A percentile compares a stretch with the other conserved stretches of the same genome.
These are phyloP conservation scores for Agrocybe chaxingu DNA, from an alignment of 768 basidiomycete genomes.

Conservation along the genomic window DNA sequence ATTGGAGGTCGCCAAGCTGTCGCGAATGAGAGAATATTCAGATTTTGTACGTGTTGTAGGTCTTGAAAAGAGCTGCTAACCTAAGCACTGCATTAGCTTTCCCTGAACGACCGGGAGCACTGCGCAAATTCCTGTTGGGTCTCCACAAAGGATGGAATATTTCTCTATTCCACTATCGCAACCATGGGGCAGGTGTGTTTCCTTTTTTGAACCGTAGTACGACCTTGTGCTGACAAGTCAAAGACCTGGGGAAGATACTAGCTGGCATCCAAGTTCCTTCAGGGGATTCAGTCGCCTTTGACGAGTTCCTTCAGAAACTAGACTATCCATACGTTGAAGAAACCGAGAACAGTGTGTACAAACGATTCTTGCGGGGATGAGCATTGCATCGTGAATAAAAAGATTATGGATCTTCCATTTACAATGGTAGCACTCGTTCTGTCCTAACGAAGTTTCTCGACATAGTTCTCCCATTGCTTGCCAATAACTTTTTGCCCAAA, in stretches of 20 bases:
- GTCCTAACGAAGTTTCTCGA: too few species aligned
- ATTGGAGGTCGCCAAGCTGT: conserved; percentile 82
- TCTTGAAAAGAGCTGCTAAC: not conserved
- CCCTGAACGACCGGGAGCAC: conserved; percentile 89
- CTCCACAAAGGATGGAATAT: conserved; percentile 90
- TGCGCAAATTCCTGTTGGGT: conserved; percentile 85
- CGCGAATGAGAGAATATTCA: conserved; percentile 81
- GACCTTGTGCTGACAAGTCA: not conserved
- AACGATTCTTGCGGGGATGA: conserved; percentile 55
- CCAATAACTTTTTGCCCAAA: too few species aligned
- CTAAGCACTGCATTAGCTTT: conserved; percentile 59
- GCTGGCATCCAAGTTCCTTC: conserved; percentile 91
- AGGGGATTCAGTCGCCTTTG: conserved; percentile 63
- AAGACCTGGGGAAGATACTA: conserved; percentile 90
- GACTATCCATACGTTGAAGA: conserved; percentile 92
- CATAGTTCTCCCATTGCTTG: too few species aligned
- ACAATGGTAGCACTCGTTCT: not conserved
- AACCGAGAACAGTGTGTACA: conserved; percentile 85
- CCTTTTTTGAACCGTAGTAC: not conserved
- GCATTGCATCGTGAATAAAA: not conserved
- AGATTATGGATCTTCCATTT: not conserved
- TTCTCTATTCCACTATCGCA: conserved; percentile 95
- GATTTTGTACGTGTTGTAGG: conserved; percentile 46
- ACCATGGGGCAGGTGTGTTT: conserved; percentile 87
- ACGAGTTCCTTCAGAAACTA: conserved; percentile 69